These are phyloP conservation scores for Monosporascus sp. DNA, from an alignment of 2,329 filamentous ascomycete genomes.

Conservation along the genomic window DNA sequence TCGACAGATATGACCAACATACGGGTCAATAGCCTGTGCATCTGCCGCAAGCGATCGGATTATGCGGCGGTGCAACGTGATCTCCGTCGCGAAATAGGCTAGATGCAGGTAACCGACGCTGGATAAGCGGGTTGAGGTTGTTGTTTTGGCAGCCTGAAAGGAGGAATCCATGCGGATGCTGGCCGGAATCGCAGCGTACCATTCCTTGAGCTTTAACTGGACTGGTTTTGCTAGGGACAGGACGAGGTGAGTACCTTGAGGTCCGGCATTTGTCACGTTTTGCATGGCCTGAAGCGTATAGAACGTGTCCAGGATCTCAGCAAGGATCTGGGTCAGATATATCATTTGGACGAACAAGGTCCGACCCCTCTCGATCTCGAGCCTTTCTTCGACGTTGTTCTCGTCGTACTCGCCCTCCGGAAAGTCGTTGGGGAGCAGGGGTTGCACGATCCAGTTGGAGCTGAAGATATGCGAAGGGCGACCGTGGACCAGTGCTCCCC, in stretches of 20 bases:
- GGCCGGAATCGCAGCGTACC: conserved; percentile 67
- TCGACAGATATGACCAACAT: conserved; percentile 87
- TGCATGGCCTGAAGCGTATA: conserved; percentile 75
- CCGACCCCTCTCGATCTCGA: conserved; percentile 62
- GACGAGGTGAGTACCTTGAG: conserved; percentile 67
- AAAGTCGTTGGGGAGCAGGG: conserved; percentile 53
- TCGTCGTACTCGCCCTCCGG: conserved; percentile 63
- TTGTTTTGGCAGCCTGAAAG: conserved; percentile 35
- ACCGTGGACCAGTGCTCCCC: conserved; percentile 69
- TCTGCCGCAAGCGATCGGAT: conserved; percentile 67
- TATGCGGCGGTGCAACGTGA: conserved; percentile 86
- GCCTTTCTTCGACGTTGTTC: conserved; percentile 54
- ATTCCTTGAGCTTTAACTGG: conserved; percentile 76
- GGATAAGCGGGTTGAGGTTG: conserved; percentile 42
- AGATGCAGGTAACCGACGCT: conserved; percentile 78
- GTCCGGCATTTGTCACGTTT: conserved; percentile 59
- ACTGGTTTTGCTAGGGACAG: conserved; percentile 74
- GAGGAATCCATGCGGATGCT: conserved; percentile 61
- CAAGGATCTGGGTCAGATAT: conserved; percentile 66
- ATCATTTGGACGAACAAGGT: conserved; percentile 73
- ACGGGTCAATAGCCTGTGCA: conserved; percentile 57
- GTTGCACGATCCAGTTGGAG: conserved; percentile 61
- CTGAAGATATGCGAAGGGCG: conserved; percentile 60
- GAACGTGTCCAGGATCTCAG: conserved; percentile 77
- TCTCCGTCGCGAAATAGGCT: conserved; percentile 90